Evolutionary conservation across 768 basidiomycete species (phyloP).

Genomic region (Boletus insuetus): DNA sequence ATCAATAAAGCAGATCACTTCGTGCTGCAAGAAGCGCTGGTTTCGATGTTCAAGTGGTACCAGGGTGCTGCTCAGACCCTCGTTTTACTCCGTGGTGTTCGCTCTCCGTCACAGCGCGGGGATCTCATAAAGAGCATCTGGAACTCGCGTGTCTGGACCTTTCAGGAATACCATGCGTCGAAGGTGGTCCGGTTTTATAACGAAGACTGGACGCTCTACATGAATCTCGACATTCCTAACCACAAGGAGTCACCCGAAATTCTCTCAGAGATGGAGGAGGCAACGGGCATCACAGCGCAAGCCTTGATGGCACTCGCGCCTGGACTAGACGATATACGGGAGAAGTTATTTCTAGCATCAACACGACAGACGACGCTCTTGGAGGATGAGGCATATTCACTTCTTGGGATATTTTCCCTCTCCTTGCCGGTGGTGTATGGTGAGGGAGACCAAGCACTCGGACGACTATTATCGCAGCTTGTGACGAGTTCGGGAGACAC

Average conservation of each 20-base stretch:
- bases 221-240: not conserved
- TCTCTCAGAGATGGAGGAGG: too few relatives aligned
- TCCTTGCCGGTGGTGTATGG: not conserved
- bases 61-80: not conserved
- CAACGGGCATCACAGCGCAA: too few relatives aligned
- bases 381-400: not conserved
- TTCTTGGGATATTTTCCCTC: not conserved
- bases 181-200: not conserved
- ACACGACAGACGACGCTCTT: not conserved
- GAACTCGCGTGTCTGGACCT: not conserved
- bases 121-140: not conserved
- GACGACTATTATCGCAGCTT: not conserved
- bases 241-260: not conserved
- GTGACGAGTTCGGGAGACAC: not conserved
- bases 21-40: not conserved
- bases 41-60: not conserved
- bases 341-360: not conserved
- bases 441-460: not conserved
- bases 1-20: not conserved
- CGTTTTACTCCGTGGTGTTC: not conserved
- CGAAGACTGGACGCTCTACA: not conserved
- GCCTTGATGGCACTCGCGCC: not conserved
- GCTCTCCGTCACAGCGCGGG: not conserved
- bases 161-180: not conserved
- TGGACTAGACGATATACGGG: not conserved